Percentiles rank a stretch among this genome's conserved stretches.
phyloP scores from a whole-genome alignment of 2,329 filamentous ascomycete species.

The Davidsoniella virescens region DNA sequence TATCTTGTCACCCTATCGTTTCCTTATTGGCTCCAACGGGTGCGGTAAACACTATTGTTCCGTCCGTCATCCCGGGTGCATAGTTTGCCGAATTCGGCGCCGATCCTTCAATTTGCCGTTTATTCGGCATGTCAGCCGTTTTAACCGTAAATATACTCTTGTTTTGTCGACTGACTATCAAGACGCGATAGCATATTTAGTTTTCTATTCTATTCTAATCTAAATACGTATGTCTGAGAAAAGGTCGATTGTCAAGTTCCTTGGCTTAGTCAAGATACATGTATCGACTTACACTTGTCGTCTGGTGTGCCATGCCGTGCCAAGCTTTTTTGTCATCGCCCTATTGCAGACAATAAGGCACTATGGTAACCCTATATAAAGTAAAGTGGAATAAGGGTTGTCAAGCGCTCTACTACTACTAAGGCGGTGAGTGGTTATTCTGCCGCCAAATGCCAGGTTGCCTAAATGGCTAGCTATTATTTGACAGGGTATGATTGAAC shows the following conservation, averaged over 20 bases:
- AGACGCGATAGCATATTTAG: not conserved
- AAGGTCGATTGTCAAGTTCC: not conserved
- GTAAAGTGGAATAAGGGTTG: no score
- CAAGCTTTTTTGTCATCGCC: not conserved
- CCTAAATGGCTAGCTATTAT: not conserved
- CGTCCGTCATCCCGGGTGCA: not conserved
- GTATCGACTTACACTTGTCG: not conserved
- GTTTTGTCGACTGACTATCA: no score
- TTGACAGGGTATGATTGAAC: not conserved
- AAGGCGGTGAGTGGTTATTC: constrained; percentile 10
- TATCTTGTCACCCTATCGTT: no score
- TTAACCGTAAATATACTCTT: no score
- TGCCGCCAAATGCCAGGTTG: constrained; percentile 8
- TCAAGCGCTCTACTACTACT: not conserved
- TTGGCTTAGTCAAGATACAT: no score
- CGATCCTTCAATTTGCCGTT: not conserved
- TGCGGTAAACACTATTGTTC: no score
- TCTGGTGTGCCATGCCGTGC: not conserved
- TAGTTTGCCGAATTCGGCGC: constrained; percentile 11
- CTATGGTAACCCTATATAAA: no score
- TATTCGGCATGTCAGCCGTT: constrained; percentile 1
- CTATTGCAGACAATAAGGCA: not conserved
- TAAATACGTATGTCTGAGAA: not conserved
- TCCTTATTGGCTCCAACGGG: no score
- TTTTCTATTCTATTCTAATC: not conserved